Evolutionary conservation across 169 alveolate species (phyloP).

Genomic region (Plasmodium malariae): DNA sequence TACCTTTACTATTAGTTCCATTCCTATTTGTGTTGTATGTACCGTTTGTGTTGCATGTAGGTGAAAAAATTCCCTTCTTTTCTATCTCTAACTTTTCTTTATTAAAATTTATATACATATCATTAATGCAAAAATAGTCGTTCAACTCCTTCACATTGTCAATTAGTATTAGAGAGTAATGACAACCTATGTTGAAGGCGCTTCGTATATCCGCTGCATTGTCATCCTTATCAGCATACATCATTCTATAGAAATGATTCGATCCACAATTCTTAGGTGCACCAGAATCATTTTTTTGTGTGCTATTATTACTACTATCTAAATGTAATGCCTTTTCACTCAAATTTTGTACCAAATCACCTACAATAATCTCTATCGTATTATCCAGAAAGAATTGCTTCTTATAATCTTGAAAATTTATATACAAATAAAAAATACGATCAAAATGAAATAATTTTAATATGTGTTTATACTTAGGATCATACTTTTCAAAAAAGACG

Average conservation of each 20-base stretch:
- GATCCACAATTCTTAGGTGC: too few relatives aligned
- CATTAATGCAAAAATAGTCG: conserved; percentile 53
- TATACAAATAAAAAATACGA: conserved; percentile 31
- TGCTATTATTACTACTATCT: background rate
- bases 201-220: background rate
- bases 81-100: conserved; percentile 14
- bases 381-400: conserved; percentile 28
- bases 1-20: background rate
- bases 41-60: too few relatives aligned
- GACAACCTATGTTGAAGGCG: conserved; percentile 21
- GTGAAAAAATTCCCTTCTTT: conserved; percentile 7
- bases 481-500: conserved; percentile 13
- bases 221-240: background rate
- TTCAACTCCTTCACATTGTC: conserved; percentile 33
- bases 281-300: too few relatives aligned
- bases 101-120: conserved; percentile 23
- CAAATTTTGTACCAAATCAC: conserved; percentile 25
- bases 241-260: background rate
- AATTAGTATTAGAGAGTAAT: conserved; percentile 31
- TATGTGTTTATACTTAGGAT: conserved; percentile 29
- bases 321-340: background rate
- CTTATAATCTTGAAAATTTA: conserved; percentile 20
- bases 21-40: too few relatives aligned
- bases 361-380: conserved; percentile 28
- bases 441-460: conserved; percentile 27